phyloP scores from a whole-genome alignment of 495 filamentous ascomycete species.

The Tuber calosporum region DNA sequence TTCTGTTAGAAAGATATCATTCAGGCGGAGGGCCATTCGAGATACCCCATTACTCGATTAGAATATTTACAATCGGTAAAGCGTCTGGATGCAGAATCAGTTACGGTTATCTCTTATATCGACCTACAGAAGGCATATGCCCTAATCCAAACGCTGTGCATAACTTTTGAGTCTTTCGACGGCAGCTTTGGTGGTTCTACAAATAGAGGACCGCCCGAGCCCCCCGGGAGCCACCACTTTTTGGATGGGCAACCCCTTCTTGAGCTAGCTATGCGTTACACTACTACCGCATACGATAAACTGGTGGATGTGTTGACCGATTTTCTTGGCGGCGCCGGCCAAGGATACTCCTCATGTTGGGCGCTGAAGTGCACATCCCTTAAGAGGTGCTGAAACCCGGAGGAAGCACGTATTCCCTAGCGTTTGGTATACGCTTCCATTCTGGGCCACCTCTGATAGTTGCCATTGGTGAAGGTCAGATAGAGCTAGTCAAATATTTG shows the following conservation, averaged over 20 bases:
- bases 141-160: conserved; percentile 10
- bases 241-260: conserved; percentile 5
- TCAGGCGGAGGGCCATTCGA: background rate
- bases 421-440: background rate
- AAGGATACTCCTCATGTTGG: background rate
- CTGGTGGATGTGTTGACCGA: background rate
- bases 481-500: conserved; percentile 27
- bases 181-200: background rate
- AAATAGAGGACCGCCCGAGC: background rate
- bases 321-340: background rate
- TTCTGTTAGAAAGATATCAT: conserved; percentile 15
- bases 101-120: conserved; percentile 4
- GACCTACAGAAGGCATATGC: background rate
- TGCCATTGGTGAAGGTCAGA: conserved; percentile 1
- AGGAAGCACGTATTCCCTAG: background rate
- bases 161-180: conserved; percentile 16
- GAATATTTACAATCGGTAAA: conserved; percentile 35
- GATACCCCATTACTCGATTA: conserved; percentile 37
- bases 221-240: background rate
- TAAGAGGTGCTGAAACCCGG: background rate
- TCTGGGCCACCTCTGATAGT: background rate
- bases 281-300: background rate
- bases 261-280: background rate
- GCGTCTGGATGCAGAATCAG: background rate
- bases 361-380: background rate